Evolutionary conservation across 495 filamentous ascomycete genomes (phyloP).

Genomic region (Lentithecium fluviatile): DNA sequence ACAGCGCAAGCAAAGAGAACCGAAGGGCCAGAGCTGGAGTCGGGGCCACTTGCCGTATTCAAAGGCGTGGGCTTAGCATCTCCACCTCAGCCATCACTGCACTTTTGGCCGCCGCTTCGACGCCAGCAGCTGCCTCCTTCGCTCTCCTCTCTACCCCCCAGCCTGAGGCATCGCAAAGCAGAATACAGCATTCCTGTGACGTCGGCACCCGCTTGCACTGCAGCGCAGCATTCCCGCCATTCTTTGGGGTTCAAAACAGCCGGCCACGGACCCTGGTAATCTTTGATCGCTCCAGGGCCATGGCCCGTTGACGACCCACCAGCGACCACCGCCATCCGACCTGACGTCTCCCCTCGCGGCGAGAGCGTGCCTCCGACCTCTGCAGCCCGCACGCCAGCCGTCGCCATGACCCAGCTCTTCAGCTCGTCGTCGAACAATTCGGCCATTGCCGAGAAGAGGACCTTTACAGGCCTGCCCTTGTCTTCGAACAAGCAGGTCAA

Average conservation of each 20-base stretch:
- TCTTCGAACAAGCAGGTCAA: conserved; percentile 44
- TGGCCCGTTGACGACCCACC: conserved; percentile 17
- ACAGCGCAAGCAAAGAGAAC: too few species aligned
- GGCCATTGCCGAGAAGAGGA: conserved; percentile 38
- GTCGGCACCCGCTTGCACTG: background rate
- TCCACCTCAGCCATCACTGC: background rate
- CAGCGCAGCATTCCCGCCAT: background rate
- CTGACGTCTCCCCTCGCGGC: background rate
- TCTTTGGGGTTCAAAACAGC: background rate
- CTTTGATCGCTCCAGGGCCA: conserved; percentile 17
- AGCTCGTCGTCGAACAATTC: conserved; percentile 36
- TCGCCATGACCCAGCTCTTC: conserved; percentile 43
- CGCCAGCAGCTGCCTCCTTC: background rate
- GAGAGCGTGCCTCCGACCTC: conserved; percentile 2
- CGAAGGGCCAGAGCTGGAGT: too few species aligned
- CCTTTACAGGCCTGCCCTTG: conserved; percentile 39
- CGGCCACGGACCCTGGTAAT: conserved; percentile 9
- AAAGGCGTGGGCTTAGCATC: background rate
- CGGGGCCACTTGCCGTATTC: too few species aligned
- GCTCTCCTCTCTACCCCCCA: background rate
- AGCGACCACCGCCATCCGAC: background rate
- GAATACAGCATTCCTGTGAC: conserved; percentile 3
- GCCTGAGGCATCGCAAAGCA: background rate
- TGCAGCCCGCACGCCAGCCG: background rate
- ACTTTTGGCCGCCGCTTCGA: background rate